These are phyloP conservation scores for Bombardia bombarda DNA, from an alignment of 495 filamentous ascomycete species.

Conservation along the genomic window DNA sequence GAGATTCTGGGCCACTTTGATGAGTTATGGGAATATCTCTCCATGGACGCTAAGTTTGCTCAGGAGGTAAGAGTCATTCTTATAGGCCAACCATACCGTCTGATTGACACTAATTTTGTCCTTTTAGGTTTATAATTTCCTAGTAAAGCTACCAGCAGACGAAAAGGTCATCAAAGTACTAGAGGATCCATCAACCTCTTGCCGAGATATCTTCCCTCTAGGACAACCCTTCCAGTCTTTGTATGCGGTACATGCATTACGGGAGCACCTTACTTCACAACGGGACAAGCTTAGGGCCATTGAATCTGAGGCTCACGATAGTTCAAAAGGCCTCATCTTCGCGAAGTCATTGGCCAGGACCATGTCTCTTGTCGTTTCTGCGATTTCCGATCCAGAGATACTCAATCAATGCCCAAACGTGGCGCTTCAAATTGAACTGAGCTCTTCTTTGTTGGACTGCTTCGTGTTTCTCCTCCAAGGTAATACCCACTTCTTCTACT, in stretches of 20 bases:
- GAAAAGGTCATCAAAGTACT: slow-evolving; percentile 52
- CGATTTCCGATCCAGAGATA: slow-evolving; percentile 36
- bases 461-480: slow-evolving; percentile 36
- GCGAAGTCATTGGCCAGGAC: slow-evolving; percentile 27
- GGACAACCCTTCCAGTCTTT: slow-evolving; percentile 64
- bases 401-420: slow-evolving; percentile 28
- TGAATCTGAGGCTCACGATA: no score
- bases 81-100: not conserved
- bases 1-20: slow-evolving; percentile 82
- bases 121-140: slow-evolving; percentile 65
- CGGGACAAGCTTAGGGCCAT: no score
- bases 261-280: slow-evolving; percentile 31
- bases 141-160: slow-evolving; percentile 65
- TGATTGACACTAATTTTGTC: slow-evolving; percentile 15
- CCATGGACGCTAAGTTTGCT: slow-evolving; percentile 65
- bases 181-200: slow-evolving; percentile 42
- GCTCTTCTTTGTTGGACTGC: slow-evolving; percentile 33
- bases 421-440: slow-evolving; percentile 31
- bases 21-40: slow-evolving; percentile 73
- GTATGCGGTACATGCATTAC: slow-evolving; percentile 63
- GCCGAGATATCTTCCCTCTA: slow-evolving; percentile 56
- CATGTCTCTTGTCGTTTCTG: slow-evolving; percentile 37
- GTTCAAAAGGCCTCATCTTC: no score
- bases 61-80: slow-evolving; percentile 42
- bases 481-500: slow-evolving; percentile 11